A percentile compares a stretch with the other conserved stretches of the same genome.
Conservation (phyloP, 2,329 filamentous ascomycete species). For the Aspergillus eucalypticola region DNA sequence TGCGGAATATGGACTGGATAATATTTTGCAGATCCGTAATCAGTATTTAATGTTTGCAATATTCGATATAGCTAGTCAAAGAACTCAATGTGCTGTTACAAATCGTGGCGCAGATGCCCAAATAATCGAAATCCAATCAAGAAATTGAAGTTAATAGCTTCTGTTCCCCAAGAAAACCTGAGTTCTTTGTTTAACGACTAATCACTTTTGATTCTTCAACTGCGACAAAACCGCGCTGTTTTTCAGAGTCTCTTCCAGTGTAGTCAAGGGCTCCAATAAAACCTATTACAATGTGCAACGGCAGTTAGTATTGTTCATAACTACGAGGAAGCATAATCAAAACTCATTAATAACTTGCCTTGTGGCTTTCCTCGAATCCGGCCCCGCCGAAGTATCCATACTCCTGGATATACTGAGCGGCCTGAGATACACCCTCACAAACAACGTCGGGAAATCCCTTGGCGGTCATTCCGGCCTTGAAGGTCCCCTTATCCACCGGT, state of each 20-base stretch:
- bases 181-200: not conserved
- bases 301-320: not conserved
- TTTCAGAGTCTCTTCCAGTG: not conserved
- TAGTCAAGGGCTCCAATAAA: not conserved
- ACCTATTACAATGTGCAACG: not conserved
- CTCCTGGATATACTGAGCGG: constrained; percentile 51
- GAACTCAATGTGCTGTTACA: too few species aligned
- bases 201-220: not conserved
- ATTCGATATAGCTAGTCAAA: too few species aligned
- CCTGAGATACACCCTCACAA: constrained; percentile 54
- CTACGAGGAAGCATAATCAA: too few species aligned
- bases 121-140: too few species aligned
- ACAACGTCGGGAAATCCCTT: constrained; percentile 43
- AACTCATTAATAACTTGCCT: too few species aligned
- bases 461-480: constrained; percentile 38
- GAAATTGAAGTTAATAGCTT: too few species aligned
- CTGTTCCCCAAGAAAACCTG: not conserved
- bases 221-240: not conserved
- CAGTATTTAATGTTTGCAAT: too few species aligned
- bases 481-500: constrained; percentile 23
- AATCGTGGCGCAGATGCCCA: too few species aligned
- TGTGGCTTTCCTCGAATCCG: not conserved
- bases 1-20: not conserved
- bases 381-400: constrained; percentile 55
- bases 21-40: too few species aligned